Conservation (phyloP, 371 early-diverging fungal genomes). For the Mucor indicus region DNA sequence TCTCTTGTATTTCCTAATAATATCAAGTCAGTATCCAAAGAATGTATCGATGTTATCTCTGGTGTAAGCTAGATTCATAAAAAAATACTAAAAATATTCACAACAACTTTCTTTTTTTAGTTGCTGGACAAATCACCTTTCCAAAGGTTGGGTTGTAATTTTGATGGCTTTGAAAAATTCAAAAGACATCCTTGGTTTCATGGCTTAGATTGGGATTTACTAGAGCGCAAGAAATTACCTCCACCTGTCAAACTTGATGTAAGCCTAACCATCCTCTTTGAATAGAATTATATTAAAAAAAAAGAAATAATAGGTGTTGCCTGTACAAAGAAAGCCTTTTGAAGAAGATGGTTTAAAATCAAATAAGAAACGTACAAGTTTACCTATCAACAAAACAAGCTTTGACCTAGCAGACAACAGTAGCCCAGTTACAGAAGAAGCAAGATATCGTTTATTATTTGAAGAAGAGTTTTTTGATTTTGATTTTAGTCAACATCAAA, state of each 20-base stretch:
- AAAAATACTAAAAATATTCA: no score
- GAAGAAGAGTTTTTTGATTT: constrained; percentile 25
- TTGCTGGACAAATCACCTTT: constrained; percentile 57
- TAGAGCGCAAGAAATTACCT: constrained; percentile 47
- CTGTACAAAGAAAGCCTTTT: constrained; percentile 1
- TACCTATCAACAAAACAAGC: no score
- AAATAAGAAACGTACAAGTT: no score
- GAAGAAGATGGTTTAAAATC: constrained; percentile 19
- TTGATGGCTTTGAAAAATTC: constrained; percentile 48
- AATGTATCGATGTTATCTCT: constrained; percentile 52
- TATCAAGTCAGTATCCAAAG: constrained; percentile 43
- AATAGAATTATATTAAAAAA: no score
- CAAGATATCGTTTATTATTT: constrained; percentile 19
- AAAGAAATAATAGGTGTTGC: no score
- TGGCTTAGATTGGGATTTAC: constrained; percentile 56
- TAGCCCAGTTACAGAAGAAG: constrained; percentile 28
- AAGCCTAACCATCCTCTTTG: no score
- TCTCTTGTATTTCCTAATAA: constrained; percentile 58
- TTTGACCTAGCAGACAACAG: no score
- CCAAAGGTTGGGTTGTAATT: constrained; percentile 52
- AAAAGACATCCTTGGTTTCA: constrained; percentile 62
- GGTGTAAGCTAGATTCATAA: constrained; percentile 14
- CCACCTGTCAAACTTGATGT: constrained; percentile 45
- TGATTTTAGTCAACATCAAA: constrained; percentile 18
- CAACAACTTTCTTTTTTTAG: no score